Evolutionary conservation across 2,329 filamentous ascomycete genomes (phyloP).

Genomic region (Colletotrichum liriopes): DNA sequence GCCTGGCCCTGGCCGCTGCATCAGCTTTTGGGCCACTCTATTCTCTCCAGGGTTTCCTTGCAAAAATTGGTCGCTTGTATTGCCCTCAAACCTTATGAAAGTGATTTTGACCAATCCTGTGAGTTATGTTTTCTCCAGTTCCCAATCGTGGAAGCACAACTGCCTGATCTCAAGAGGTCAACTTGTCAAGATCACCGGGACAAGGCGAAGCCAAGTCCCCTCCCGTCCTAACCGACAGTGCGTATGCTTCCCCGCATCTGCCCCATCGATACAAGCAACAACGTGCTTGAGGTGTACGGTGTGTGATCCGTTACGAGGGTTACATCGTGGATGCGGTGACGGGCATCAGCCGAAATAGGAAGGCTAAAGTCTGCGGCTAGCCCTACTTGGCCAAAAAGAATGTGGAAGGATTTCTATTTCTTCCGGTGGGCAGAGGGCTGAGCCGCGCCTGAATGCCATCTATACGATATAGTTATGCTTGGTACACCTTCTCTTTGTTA

Average conservation of each 20-base stretch:
- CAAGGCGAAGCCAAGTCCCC: background rate
- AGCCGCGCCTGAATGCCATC: conserved; percentile 45
- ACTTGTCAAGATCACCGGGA: background rate
- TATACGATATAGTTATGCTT: too few species aligned
- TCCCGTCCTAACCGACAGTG: background rate
- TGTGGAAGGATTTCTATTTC: background rate
- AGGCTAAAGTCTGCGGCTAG: background rate
- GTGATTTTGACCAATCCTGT: background rate
- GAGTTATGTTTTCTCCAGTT: background rate
- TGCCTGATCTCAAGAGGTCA: background rate
- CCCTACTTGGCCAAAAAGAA: background rate
- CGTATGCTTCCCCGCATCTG: conserved; percentile 16
- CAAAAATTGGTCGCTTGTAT: background rate
- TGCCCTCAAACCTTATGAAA: background rate
- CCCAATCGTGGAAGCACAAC: background rate
- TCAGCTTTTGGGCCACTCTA: background rate
- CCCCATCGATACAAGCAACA: background rate
- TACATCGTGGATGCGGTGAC: conserved; percentile 1
- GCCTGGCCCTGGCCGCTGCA: background rate
- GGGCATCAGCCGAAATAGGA: conserved; percentile 13
- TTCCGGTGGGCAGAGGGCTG: background rate
- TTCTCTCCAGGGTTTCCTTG: background rate
- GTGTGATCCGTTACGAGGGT: background rate
- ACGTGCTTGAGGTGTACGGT: background rate
- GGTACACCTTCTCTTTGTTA: too few species aligned